Base-by-base conservation (phyloP, 2,329 filamentous ascomycete species). In the Ophiostoma triangulosporum region DNA sequence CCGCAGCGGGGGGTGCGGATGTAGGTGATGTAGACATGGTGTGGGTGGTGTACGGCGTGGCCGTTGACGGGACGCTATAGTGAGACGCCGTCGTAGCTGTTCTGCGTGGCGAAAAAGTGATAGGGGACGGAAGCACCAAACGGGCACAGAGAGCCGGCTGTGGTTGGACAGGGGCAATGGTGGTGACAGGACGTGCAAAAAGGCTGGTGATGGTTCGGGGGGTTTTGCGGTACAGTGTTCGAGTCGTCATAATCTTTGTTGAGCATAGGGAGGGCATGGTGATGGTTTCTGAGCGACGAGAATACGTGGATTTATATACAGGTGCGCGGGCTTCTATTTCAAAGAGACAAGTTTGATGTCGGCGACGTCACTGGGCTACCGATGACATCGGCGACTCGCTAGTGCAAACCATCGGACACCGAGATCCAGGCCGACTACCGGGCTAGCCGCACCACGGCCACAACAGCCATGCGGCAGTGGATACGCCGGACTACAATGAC, bases 371-470 rank as follows among this genome's bases (percentile, higher is more conserved):
- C 14, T 49, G 46, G 9, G 48, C 14, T 29, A n/a, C 20, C 15
- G 29, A 33, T 24, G 29, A 26, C 29, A 3, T 49, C 48, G 48
- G 29, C 48, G 48, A 49, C 29, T 33, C 20, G 8, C 12, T 52
- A n/a, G 29, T 26, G n/a, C 49, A 33, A 22, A 4, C 12, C 11
- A 15, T 31, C 32, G 15, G 33, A 12, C 32, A 36, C 49, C 49
- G 49, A 51, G 24, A 36, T 38, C 49, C 49, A 29, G 12, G 22
- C 38, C 38, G 40, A 52, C 51, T 46, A 48, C 51, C 38, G 51
- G 40, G 2, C 36, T 29, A 43, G 17, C 50, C 36, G 27, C 31
- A 22, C 48, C n/a, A n/a, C n/a, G n/a, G n/a, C n/a, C n/a, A n/a
- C n/a, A n/a, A n/a, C n/a, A n/a, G n/a, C n/a, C n/a, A n/a, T n/a